Base-by-base conservation (phyloP, 371 early-diverging fungal genomes). In the Fennellomyces sp. region DNA sequence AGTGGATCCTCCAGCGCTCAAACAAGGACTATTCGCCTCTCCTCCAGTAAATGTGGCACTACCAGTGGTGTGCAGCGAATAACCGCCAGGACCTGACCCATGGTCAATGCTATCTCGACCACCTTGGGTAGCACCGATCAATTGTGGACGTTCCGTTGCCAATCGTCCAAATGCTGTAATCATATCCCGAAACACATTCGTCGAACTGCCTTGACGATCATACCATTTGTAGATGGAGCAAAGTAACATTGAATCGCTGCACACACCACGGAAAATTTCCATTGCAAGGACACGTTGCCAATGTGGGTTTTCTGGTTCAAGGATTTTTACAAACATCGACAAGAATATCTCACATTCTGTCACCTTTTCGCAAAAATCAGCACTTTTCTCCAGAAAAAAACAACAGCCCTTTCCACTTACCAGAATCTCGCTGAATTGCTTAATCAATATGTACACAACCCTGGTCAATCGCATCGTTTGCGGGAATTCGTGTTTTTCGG, bases 261-360 rank as follows among this genome's bases (percentile, higher is more conserved):
- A 89, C 0, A 95, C 79, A 13, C 81, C 83, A 21, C 87, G 84
- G 61, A 93, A 88, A 13, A 89, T 81, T 70, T 98, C 98, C 83
- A 95, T 82, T 0, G 94, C 88, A 57, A 97, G 64, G 0, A 95
- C 93, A 15, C 94, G 81, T 39, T 95, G 90, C 94, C 96, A 97
- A n/a, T 83, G 58, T 11, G 90, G 91, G 41, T 83, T 80, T 39
- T 90, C 91, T 7, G 87, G 86, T 26, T 93, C 96, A 29, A 94
- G 62, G 13, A 93, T 82, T 65, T 93, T 91, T 33, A 89, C 82
- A 64, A 95, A 82, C 84, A 96, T 91, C 5, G 94, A 87, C 45
- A 98, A 67, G 58, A 97, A 95, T 28, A 97, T 92, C 67, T 97
- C 97, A 70, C 95, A 94, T 61, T 97, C 97, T 70, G 90, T 92